Percentiles rank a stretch among this genome's conserved stretches.
Evolutionary conservation across 345 rosid species (phyloP).

Genomic region (Turritis glabra): DNA sequence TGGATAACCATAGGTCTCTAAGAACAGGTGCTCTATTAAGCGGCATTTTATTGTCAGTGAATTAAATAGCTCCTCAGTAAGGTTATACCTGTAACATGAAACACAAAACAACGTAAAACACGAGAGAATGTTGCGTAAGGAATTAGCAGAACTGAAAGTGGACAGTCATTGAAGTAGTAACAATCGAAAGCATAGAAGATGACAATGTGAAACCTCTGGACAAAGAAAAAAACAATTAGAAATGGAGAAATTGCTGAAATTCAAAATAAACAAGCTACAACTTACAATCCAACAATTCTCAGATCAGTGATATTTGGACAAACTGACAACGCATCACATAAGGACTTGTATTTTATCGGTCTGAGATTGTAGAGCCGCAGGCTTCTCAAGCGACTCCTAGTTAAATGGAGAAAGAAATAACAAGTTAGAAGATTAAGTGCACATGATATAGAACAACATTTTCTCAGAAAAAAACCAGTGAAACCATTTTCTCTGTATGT

Average conservation of each 20-base stretch:
- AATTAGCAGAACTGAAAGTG: constrained; percentile 2
- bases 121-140: background rate
- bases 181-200: background rate
- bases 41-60: constrained; percentile 62
- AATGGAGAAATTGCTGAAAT: background rate
- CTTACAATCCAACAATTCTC: constrained; percentile 88
- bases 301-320: constrained; percentile 70
- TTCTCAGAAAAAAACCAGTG: background rate
- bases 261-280: constrained; percentile 25
- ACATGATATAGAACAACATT: background rate
- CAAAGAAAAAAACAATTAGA: constrained; percentile 5
- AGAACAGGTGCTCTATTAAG: constrained; percentile 70
- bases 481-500: background rate
- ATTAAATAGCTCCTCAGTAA: constrained; percentile 59
- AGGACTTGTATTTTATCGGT: constrained; percentile 57
- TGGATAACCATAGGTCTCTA: constrained; percentile 61
- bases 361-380: constrained; percentile 78
- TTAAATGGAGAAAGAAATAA: constrained; percentile 11
- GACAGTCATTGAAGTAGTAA: background rate
- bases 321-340: constrained; percentile 58
- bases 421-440: constrained; percentile 5
- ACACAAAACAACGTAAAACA: background rate
- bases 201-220: background rate
- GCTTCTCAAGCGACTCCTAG: constrained; percentile 61
- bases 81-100: constrained; percentile 55